Evolutionary conservation across 768 basidiomycete species (phyloP), one percentile per base, ranked within the genome.

Genomic region (Hericium alpestre): DNA sequence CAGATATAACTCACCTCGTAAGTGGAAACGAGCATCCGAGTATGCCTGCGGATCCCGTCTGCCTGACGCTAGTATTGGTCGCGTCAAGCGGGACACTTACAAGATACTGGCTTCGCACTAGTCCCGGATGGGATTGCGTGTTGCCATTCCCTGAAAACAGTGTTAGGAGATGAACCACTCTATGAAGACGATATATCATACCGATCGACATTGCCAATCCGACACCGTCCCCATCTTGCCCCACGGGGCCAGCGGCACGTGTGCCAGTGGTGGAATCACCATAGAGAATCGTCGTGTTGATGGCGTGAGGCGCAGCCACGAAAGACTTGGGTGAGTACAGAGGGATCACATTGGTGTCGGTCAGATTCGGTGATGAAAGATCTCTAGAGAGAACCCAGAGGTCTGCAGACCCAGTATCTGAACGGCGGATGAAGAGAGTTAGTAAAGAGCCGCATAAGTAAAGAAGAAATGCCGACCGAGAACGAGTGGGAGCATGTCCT

Each of bases 391-490:
- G 68, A 10, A 85, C 76, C 88, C 88, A 90, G 5, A 89, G 66
- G 64, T 90, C 87, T 4, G 87, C 82, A 2, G 87, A 90, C 47
- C 87, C 87, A 1, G 86, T 87, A 60, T 90, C 87, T 86, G 53
- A 32, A 25, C 25, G 25, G 25, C 25, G 25, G 25, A 2, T 12
- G 23, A 43, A 9, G 9, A 7, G 12, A 18, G 46, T 52, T 13
- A 48, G 2, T 6, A 11, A 5, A 16, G 2, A 11, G 2, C 6
- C 51, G 11, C 1, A 2, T 5, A 32, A 13, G 40, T 23, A n/a
- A 9, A 51, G 38, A 53, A 11, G 15, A 55, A 25, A 23, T 10
- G 61, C 74, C 56, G 58, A 86, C 86, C 86, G 12, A 89, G 70
- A 38, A 88, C 75, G 12, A 89, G 69, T 15, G 86, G 78, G 7